These are phyloP conservation scores for Thraustotheca clavata DNA, from an alignment of 352 stramenopile genomes.

Conservation along the genomic window DNA sequence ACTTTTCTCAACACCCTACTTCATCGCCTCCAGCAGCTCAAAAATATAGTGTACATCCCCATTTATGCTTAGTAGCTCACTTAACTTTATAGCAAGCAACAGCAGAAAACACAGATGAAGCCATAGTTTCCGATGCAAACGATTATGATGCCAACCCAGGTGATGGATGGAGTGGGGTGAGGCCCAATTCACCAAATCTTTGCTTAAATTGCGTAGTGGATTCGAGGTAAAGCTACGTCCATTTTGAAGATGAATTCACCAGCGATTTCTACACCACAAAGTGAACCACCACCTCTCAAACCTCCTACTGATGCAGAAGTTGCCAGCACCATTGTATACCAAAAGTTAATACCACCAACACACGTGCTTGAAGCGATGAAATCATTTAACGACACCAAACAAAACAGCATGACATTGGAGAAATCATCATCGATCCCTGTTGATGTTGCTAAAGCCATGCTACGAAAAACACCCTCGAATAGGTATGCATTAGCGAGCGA, in stretches of 20 bases:
- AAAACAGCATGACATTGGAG: background rate
- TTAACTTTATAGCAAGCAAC: background rate
- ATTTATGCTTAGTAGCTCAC: background rate
- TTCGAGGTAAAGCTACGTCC: constrained; percentile 16
- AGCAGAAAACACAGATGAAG: background rate
- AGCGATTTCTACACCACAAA: too few species aligned
- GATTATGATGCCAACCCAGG: background rate
- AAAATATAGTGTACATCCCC: constrained; percentile 3
- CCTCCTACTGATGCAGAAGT: constrained; percentile 17
- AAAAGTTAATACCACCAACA: constrained; percentile 7
- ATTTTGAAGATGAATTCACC: constrained; percentile 1
- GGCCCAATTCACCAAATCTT: background rate
- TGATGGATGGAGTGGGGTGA: constrained; percentile 13
- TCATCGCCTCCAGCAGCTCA: background rate
- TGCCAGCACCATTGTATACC: background rate
- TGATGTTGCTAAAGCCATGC: background rate
- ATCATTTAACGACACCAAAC: background rate
- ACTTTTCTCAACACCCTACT: background rate
- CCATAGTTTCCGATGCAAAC: background rate
- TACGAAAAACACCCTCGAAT: background rate
- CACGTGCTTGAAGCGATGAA: constrained; percentile 19
- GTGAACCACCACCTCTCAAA: background rate
- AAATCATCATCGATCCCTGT: background rate
- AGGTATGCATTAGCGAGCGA: constrained; percentile 4
- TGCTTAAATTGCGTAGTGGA: background rate